Percentiles rank a stretch among this genome's conserved stretches.
Conservation (phyloP, 208 protist genomes). For the Crithidia brevicula region DNA sequence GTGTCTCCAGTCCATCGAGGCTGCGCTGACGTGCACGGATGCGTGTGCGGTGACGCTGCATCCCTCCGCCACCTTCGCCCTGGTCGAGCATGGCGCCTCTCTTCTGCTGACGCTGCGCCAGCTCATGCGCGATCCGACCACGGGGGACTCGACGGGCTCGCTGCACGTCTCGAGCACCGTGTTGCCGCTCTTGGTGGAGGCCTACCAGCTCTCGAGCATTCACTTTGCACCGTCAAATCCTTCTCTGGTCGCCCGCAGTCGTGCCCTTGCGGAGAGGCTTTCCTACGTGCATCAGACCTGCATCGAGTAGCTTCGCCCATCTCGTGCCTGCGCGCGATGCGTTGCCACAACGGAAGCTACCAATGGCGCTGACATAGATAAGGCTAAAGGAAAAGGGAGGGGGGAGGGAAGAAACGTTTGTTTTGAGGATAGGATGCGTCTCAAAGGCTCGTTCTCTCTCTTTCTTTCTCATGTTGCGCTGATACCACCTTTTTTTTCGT, state of each 20-base stretch:
- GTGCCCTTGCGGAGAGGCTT: constrained; percentile 53
- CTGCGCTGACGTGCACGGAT: constrained; percentile 44
- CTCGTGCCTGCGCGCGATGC: too few relatives aligned
- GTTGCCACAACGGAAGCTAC: too few relatives aligned
- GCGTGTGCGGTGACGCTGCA: constrained; percentile 52
- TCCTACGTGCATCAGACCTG: constrained; percentile 42
- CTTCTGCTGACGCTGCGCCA: constrained; percentile 39
- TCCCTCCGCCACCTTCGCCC: constrained; percentile 44
- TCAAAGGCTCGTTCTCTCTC: too few relatives aligned
- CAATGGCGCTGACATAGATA: too few relatives aligned
- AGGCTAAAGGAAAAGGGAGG: too few relatives aligned
- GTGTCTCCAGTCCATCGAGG: constrained; percentile 52
- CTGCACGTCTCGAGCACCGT: constrained; percentile 24
- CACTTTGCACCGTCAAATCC: constrained; percentile 18
- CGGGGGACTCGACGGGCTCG: constrained; percentile 23
- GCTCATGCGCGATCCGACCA: constrained; percentile 25
- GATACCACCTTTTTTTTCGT: too few relatives aligned
- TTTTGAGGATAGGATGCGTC: too few relatives aligned
- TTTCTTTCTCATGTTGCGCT: too few relatives aligned
- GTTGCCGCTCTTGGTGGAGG: constrained; percentile 59
- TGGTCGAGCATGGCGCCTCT: constrained; percentile 54
- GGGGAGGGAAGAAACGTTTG: too few relatives aligned
- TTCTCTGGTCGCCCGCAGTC: constrained; percentile 26
- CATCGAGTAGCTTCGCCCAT: not conserved
- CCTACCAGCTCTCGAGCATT: constrained; percentile 48